Percentiles rank a stretch among this genome's conserved stretches.
Conservation (phyloP, 306 rosid species). For the Gleditsia sinensis region DNA sequence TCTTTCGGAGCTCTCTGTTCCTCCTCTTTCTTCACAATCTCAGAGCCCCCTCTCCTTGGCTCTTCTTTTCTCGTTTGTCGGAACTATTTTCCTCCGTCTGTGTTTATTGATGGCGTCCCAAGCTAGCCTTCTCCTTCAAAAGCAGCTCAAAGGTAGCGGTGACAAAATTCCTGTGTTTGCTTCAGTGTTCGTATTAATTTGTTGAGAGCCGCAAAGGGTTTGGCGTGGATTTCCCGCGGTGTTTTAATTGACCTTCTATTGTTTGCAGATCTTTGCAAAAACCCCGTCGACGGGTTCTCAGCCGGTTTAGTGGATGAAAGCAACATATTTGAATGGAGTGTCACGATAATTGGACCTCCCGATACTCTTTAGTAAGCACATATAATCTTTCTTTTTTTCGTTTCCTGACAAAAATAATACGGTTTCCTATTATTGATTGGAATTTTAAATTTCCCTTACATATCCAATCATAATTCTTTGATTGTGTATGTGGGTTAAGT, state of each 20-base stretch:
- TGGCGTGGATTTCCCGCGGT: conserved; percentile 37
- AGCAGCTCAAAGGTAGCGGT: conserved; percentile 81
- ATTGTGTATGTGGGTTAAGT: conserved; percentile 10
- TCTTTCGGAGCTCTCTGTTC: conserved; percentile 16
- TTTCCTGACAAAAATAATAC: not conserved
- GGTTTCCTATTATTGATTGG: conserved; percentile 20
- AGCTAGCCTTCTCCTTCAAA: conserved; percentile 95
- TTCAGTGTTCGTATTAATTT: not conserved
- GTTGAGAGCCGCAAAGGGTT: conserved; percentile 13
- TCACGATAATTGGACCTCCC: conserved; percentile 96
- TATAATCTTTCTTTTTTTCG: not conserved
- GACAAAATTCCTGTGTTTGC: not conserved
- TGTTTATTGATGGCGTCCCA: conserved; percentile 67
- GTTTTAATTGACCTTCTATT: conserved; percentile 15
- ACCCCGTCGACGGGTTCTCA: conserved; percentile 94
- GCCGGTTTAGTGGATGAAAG: conserved; percentile 93
- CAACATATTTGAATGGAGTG: conserved; percentile 98
- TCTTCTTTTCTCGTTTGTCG: not conserved
- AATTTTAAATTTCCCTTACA: conserved; percentile 19
- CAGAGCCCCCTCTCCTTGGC: conserved; percentile 6
- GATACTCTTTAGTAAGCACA: conserved; percentile 89
- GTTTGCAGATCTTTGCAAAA: conserved; percentile 86
- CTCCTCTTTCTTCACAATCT: conserved; percentile 30
- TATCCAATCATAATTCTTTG: conserved; percentile 3
- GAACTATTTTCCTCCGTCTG: conserved; percentile 12